Conservation (phyloP, 106 monocot species). For the Vanilla planifolia region DNA sequence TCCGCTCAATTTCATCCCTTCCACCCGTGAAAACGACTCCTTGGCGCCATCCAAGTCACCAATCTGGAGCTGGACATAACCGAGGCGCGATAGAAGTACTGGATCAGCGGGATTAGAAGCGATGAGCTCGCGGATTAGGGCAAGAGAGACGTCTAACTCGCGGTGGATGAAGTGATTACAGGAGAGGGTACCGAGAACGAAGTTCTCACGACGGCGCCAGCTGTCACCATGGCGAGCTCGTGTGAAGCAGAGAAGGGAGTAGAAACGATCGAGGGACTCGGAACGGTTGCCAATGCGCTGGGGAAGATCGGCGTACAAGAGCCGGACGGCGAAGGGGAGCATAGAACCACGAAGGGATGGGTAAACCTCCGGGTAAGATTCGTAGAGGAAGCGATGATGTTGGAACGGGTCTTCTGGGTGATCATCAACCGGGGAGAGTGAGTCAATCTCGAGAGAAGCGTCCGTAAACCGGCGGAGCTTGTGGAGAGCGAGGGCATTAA, state of each 20-base stretch:
- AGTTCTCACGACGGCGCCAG: constrained; percentile 60
- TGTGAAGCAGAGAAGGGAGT: constrained; percentile 55
- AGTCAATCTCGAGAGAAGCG: constrained; percentile 38
- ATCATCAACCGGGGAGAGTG: constrained; percentile 15
- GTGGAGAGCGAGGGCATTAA: constrained; percentile 65
- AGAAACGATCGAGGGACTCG: constrained; percentile 71
- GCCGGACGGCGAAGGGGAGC: constrained; percentile 67
- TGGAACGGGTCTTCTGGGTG: constrained; percentile 25
- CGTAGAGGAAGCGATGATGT: constrained; percentile 49
- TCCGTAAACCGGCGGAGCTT: constrained; percentile 87
- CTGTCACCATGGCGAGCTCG: constrained; percentile 10
- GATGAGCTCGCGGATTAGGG: constrained; percentile 47
- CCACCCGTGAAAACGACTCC: constrained; percentile 45
- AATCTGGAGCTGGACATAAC: constrained; percentile 81
- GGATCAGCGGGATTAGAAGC: constrained; percentile 46
- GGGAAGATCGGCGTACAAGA: constrained; percentile 73
- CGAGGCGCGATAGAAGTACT: constrained; percentile 52
- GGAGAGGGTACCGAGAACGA: constrained; percentile 40
- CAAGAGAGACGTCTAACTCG: constrained; percentile 74
- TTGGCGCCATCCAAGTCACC: constrained; percentile 72
- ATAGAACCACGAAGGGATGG: constrained; percentile 61
- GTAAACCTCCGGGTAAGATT: constrained; percentile 59
- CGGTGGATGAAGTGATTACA: constrained; percentile 65
- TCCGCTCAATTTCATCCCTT: constrained; percentile 16
- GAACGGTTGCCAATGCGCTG: constrained; percentile 50